phyloP scores from a whole-genome alignment of 345 rosid species.

The Citrus glauca region DNA sequence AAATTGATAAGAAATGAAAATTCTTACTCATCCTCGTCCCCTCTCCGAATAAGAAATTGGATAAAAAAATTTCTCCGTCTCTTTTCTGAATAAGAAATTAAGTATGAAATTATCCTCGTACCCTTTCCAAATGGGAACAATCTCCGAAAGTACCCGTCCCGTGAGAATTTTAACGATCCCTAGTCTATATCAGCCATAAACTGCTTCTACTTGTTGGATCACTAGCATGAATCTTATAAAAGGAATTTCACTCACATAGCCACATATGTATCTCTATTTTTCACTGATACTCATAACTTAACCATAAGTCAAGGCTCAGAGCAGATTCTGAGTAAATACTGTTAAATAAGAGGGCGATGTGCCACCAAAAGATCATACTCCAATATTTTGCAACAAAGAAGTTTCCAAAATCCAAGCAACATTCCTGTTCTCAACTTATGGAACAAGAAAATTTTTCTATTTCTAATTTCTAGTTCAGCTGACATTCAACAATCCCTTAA shows the following conservation, averaged over 20 bases:
- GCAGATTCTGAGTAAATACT: background rate
- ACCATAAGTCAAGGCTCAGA: background rate
- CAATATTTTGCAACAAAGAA: slow-evolving; percentile 1
- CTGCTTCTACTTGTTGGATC: background rate
- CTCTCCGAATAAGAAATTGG: too few relatives aligned
- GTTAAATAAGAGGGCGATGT: background rate
- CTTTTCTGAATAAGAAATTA: too few relatives aligned
- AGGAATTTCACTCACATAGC: too few relatives aligned
- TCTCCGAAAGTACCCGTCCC: too few relatives aligned
- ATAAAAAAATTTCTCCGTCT: too few relatives aligned
- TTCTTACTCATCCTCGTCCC: too few relatives aligned
- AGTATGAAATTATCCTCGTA: too few relatives aligned
- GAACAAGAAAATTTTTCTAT: slow-evolving; percentile 3
- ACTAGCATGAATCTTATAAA: background rate
- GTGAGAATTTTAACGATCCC: too few relatives aligned
- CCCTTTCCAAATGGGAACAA: too few relatives aligned
- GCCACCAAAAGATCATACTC: background rate
- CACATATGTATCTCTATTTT: too few relatives aligned
- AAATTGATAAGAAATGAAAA: too few relatives aligned
- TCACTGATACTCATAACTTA: background rate
- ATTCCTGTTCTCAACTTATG: background rate
- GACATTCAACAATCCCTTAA: slow-evolving; percentile 4
- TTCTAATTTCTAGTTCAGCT: slow-evolving; percentile 6
- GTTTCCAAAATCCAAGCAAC: background rate
- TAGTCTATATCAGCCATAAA: too few relatives aligned